phyloP scores from a whole-genome alignment of 2,329 filamentous ascomycete genomes.

The Ceratocystis huliohia region DNA sequence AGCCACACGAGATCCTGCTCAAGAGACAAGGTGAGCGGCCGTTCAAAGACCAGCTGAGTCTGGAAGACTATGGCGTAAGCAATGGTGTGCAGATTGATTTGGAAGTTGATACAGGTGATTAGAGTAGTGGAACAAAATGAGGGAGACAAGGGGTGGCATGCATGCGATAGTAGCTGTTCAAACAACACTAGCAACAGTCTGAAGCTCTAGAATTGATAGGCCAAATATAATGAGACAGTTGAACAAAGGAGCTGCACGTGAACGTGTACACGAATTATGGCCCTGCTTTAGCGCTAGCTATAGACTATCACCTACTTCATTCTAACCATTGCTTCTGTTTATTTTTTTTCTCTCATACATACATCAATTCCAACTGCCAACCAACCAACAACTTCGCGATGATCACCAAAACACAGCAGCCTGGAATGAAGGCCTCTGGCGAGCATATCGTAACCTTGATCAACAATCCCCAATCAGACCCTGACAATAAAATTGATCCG shows the following conservation, averaged over 20 bases:
- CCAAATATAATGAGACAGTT: background rate
- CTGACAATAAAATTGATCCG: background rate
- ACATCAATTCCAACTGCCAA: background rate
- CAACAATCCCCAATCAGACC: background rate
- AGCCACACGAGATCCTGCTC: slow-evolving; percentile 81
- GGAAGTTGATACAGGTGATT: slow-evolving; percentile 50
- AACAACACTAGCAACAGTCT: background rate
- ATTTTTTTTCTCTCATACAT: background rate
- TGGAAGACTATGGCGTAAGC: slow-evolving; percentile 88
- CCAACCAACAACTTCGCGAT: background rate
- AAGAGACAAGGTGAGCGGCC: slow-evolving; percentile 85
- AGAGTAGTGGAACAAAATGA: slow-evolving; percentile 22
- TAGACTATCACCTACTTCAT: no score
- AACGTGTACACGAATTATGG: background rate
- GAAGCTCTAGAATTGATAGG: background rate
- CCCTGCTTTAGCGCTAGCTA: background rate
- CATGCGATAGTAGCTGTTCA: no score
- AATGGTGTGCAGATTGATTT: slow-evolving; percentile 66
- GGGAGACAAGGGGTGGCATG: no score
- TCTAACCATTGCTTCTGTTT: background rate
- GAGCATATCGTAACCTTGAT: background rate
- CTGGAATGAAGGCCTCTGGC: background rate
- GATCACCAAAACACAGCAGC: background rate
- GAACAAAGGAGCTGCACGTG: no score
- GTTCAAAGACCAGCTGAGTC: slow-evolving; percentile 78